These are phyloP conservation scores for Pseudocercospora cruenta DNA, from an alignment of 2,329 filamentous ascomycete species.

Conservation along the genomic window DNA sequence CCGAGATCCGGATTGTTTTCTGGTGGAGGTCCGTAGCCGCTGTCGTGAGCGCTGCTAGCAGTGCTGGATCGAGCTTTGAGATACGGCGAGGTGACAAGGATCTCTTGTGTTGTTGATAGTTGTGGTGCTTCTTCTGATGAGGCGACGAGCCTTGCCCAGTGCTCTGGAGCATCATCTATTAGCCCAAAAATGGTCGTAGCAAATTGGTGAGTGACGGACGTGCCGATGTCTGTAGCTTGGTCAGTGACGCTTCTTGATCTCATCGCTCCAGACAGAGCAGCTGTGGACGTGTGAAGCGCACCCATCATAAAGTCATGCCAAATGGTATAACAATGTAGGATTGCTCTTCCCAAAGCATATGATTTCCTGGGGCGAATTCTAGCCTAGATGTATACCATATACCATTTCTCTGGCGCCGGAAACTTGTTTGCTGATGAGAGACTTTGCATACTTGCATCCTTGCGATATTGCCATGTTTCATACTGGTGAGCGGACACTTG, in stretches of 20 bases:
- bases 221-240: not conserved
- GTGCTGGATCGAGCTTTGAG: not conserved
- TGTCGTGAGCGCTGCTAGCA: not conserved
- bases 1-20: not conserved
- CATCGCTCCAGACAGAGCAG: not conserved
- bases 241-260: not conserved
- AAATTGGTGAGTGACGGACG: not conserved
- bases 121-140: not conserved
- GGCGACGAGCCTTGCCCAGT: not conserved
- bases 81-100: not conserved
- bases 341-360: not conserved
- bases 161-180: not conserved
- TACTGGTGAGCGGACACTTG: not conserved
- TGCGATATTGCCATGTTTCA: not conserved
- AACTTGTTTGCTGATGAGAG: not conserved
- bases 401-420: not conserved
- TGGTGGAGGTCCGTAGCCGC: not conserved
- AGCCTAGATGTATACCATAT: not conserved
- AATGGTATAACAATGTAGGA: not conserved
- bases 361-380: not conserved
- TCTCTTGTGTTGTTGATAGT: not conserved
- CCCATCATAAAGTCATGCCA: not conserved
- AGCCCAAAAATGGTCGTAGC: conserved; percentile 1
- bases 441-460: not conserved
- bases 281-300: not conserved